Evolutionary conservation across 306 rosid species (phyloP).

Genomic region (Phaseolus lunatus): DNA sequence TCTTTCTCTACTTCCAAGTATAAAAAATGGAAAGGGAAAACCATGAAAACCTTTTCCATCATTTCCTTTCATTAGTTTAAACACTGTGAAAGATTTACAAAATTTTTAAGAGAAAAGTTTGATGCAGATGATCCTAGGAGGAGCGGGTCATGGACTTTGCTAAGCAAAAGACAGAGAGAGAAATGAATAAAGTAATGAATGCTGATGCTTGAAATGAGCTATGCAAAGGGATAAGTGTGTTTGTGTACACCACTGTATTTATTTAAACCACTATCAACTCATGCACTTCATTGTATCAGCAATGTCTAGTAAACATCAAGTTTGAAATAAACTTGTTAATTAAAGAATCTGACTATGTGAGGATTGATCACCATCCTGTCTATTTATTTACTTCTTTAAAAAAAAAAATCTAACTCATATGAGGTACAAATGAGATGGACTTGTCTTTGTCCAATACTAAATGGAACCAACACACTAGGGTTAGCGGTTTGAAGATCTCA

Average conservation of each 20-base stretch:
- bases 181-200: background rate
- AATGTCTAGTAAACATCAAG: conserved; percentile 8
- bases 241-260: background rate
- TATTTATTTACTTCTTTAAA: no score
- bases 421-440: background rate
- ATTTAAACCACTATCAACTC: background rate
- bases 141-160: background rate
- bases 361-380: no score
- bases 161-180: background rate
- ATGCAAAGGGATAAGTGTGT: background rate
- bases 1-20: background rate
- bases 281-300: conserved; percentile 5
- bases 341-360: background rate
- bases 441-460: background rate
- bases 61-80: background rate
- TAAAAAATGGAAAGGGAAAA: background rate
- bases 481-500: no score
- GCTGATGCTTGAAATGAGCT: background rate
- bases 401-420: no score
- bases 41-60: background rate
- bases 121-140: conserved; percentile 2
- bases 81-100: background rate
- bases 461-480: background rate
- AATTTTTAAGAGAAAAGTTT: conserved; percentile 6
- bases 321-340: background rate